Evolutionary conservation across 495 filamentous ascomycete genomes (phyloP).

Genomic region (Penicillium chermesinum): DNA sequence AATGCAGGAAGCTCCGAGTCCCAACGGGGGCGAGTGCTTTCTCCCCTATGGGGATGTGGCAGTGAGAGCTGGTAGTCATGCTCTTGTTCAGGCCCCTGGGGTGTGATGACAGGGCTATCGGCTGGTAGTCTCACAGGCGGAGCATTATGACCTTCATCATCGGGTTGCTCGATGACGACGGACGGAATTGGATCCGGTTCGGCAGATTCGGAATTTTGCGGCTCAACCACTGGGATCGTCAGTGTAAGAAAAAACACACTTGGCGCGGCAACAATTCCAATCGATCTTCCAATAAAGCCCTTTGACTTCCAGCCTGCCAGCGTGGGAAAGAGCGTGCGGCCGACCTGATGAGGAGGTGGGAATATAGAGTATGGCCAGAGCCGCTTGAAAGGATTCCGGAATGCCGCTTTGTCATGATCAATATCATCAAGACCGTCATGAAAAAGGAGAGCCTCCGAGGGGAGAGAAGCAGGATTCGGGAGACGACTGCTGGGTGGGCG

Average conservation of each 20-base stretch:
- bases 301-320: conserved; percentile 75
- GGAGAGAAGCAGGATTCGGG: conserved; percentile 43
- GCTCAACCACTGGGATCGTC: conserved; percentile 87
- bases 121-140: conserved; percentile 38
- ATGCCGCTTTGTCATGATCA: conserved; percentile 9
- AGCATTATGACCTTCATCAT: conserved; percentile 17
- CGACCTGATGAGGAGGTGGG: conserved; percentile 63
- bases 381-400: conserved; percentile 21
- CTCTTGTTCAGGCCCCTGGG: conserved; percentile 12
- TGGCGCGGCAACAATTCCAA: conserved; percentile 76
- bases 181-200: conserved; percentile 33
- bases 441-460: conserved; percentile 39
- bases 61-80: conserved; percentile 9
- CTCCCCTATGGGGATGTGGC: conserved; percentile 11
- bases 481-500: conserved; percentile 51
- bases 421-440: conserved; percentile 25
- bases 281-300: conserved; percentile 64
- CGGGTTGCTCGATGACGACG: conserved; percentile 31
- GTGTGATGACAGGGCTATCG: conserved; percentile 37
- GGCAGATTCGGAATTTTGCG: conserved; percentile 45
- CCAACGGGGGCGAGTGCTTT: conserved; percentile 24
- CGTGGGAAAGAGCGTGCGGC: conserved; percentile 81
- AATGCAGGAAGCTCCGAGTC: conserved; percentile 40
- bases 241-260: conserved; percentile 87
- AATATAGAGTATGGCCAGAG: conserved; percentile 77